Conservation (phyloP, 768 basidiomycete genomes). For the Fomitopsis pulvina region DNA sequence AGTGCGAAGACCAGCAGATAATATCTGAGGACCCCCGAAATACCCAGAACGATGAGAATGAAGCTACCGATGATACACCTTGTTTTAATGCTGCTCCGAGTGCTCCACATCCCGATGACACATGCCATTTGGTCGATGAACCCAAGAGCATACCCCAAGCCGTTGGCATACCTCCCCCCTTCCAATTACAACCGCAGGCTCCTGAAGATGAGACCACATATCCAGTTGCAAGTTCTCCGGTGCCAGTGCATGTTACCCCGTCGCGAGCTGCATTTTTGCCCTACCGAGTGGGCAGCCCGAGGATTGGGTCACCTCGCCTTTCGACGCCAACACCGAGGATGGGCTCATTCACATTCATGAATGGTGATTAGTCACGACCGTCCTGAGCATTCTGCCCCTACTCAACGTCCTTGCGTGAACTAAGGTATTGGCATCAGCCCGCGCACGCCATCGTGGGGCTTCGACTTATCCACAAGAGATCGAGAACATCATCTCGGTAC, state of each 20-base stretch:
- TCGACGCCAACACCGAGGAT: conserved; percentile 29
- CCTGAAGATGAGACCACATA: neutral
- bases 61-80: conserved; percentile 9
- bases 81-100: too few relatives aligned
- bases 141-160: neutral
- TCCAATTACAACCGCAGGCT: neutral
- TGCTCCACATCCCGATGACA: conserved; percentile 2
- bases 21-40: conserved; percentile 9
- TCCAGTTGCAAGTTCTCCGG: neutral
- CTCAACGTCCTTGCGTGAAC: conserved; percentile 12
- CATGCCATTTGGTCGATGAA: neutral
- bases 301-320: conserved; percentile 14
- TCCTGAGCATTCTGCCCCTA: conserved; percentile 23
- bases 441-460: conserved; percentile 22
- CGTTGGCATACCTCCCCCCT: neutral
- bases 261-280: neutral
- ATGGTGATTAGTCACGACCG: conserved; percentile 41
- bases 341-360: conserved; percentile 30
- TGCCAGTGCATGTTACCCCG: conserved; percentile 3
- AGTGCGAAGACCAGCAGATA: too few relatives aligned
- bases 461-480: conserved; percentile 5
- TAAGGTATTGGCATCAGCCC: conserved; percentile 21
- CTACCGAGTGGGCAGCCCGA: neutral
- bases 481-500: neutral
- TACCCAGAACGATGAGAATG: conserved; percentile 8